Evolutionary conservation across 140 eudicot species (phyloP).

Genomic region (Bidens hawaiensis): DNA sequence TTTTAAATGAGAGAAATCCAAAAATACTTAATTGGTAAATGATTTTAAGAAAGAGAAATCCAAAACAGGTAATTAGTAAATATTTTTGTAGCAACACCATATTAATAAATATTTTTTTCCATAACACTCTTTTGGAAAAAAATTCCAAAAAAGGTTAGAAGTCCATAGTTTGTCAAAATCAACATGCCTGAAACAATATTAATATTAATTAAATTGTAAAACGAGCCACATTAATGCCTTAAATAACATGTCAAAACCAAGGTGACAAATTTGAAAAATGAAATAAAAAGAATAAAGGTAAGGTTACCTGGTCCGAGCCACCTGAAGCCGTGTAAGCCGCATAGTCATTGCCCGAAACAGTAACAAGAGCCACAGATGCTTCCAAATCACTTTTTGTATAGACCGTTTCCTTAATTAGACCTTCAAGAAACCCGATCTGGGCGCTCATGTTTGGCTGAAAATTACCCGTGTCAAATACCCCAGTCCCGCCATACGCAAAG

Average conservation of each 20-base stretch:
- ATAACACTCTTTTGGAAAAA: too few species aligned
- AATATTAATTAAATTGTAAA: neutral
- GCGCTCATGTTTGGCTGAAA: conserved; percentile 75
- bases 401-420: conserved; percentile 33
- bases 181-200: neutral
- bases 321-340: conserved; percentile 32
- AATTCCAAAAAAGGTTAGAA: too few species aligned
- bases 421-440: conserved; percentile 59
- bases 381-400: conserved; percentile 49
- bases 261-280: too few species aligned
- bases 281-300: neutral
- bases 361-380: conserved; percentile 62
- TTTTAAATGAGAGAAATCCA: too few species aligned
- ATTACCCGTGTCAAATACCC: conserved; percentile 67
- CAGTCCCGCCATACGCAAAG: conserved; percentile 91
- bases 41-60: too few species aligned
- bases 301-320: conserved; percentile 52
- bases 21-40: too few species aligned
- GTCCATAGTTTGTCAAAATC: too few species aligned
- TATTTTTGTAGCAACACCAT: too few species aligned
- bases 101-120: too few species aligned
- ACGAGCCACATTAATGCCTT: neutral
- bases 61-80: too few species aligned
- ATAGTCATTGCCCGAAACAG: conserved; percentile 81
- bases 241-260: neutral